A percentile compares a stretch with the other conserved stretches of the same genome.
Conservation (phyloP, 1,284 basidiomycete species). For the Anthracocystis panici-leucophaei region DNA sequence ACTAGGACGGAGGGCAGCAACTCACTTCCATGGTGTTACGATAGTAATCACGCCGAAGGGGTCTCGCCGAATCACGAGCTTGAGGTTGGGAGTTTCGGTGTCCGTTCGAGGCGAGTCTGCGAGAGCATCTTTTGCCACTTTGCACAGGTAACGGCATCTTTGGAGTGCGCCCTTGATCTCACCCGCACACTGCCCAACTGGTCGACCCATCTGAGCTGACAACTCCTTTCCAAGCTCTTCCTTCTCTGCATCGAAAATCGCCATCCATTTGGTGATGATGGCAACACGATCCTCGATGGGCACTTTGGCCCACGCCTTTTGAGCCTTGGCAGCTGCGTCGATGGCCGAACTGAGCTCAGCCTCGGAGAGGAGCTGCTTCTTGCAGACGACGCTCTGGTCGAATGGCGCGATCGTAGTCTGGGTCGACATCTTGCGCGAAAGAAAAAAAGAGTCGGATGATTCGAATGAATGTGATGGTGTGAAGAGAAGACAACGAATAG, state of each 20-base stretch:
- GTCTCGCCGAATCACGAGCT: constrained; percentile 81
- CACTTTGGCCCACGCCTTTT: constrained; percentile 79
- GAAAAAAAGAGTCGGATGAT: not conserved
- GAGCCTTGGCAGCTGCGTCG: constrained; percentile 75
- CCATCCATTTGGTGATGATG: constrained; percentile 80
- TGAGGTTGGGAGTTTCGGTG: constrained; percentile 84
- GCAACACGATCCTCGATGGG: constrained; percentile 79
- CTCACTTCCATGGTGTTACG: constrained; percentile 83
- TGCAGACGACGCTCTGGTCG: constrained; percentile 71
- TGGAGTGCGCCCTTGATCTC: constrained; percentile 86
- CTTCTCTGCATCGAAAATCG: constrained; percentile 75
- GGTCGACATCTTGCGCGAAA: constrained; percentile 54
- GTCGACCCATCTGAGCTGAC: constrained; percentile 85
- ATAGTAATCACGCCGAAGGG: constrained; percentile 90
- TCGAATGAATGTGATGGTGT: constrained; percentile 5
- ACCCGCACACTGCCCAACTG: constrained; percentile 80
- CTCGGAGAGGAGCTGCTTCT: constrained; percentile 70
- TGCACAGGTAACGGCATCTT: constrained; percentile 84
- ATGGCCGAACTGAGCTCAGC: constrained; percentile 76
- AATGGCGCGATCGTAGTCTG: constrained; percentile 73
- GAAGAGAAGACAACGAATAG: not conserved
- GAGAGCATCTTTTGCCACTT: constrained; percentile 82
- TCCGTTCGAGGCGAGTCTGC: constrained; percentile 81
- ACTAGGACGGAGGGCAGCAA: not conserved
- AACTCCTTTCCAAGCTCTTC: constrained; percentile 82